A percentile compares a stretch with the other conserved stretches of the same genome.
phyloP scores from a whole-genome alignment of 306 rosid genomes.

The Purshia tridentata region DNA sequence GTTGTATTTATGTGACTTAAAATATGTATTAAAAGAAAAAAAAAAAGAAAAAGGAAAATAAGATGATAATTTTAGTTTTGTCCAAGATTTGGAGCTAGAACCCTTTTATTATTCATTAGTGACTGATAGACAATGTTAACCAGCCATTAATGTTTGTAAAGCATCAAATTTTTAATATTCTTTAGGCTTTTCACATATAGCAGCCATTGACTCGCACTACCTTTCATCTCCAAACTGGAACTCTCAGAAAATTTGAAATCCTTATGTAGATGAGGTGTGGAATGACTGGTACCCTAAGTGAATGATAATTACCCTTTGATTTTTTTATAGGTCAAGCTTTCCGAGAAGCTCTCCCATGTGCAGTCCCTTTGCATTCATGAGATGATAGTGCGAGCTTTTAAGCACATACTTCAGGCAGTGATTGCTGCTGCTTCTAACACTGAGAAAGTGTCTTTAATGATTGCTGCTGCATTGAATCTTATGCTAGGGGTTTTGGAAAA shows the following conservation, averaged over 20 bases:
- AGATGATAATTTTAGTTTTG: neutral
- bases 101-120: neutral
- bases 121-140: neutral
- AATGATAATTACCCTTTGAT: conserved; percentile 25
- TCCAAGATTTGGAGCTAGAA: neutral
- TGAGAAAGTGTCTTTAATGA: conserved; percentile 68
- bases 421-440: conserved; percentile 65
- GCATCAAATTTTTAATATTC: neutral
- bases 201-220: neutral
- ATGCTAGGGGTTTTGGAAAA: conserved; percentile 76
- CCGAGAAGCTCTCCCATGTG: conserved; percentile 90
- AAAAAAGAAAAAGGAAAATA: neutral
- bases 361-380: conserved; percentile 97
- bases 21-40: neutral
- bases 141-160: neutral
- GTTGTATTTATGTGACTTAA: neutral
- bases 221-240: conserved; percentile 20
- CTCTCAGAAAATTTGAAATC: neutral
- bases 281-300: conserved; percentile 12
- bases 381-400: conserved; percentile 96
- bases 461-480: conserved; percentile 78
- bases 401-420: conserved; percentile 92
- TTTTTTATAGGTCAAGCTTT: conserved; percentile 82
- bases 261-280: conserved; percentile 12
- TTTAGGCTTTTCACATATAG: neutral